These are phyloP conservation scores for Pestalotiopsis sp. DNA, from an alignment of 2,329 filamentous ascomycete species.

Conservation along the genomic window DNA sequence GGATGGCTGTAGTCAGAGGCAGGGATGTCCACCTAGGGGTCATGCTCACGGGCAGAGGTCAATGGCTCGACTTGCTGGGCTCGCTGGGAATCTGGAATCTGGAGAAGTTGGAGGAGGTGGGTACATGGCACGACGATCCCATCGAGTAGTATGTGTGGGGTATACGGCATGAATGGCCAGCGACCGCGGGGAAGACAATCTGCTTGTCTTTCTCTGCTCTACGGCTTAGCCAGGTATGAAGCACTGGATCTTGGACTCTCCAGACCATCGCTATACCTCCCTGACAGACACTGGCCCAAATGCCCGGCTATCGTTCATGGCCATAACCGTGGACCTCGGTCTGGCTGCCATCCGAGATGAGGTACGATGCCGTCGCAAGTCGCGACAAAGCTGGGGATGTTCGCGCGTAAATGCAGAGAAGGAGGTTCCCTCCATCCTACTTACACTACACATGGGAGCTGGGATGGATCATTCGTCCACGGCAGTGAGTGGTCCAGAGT, in stretches of 20 bases:
- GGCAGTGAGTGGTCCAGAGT: background rate
- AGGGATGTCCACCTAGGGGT: background rate
- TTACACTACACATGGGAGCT: background rate
- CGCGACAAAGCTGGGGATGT: too few relatives aligned
- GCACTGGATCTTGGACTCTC: too few relatives aligned
- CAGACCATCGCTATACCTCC: too few relatives aligned
- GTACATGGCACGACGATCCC: constrained; percentile 3
- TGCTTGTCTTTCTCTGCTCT: background rate
- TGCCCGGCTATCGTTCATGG: too few relatives aligned
- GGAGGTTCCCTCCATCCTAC: background rate
- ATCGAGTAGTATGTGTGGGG: constrained; percentile 4
- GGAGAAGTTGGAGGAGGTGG: constrained; percentile 12
- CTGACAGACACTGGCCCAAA: too few relatives aligned
- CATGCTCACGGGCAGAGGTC: background rate
- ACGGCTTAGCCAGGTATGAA: too few relatives aligned
- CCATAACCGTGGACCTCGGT: too few relatives aligned
- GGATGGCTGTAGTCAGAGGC: background rate
- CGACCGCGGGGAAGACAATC: background rate
- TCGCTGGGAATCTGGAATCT: constrained; percentile 7
- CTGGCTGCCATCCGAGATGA: too few relatives aligned
- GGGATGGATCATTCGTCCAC: background rate
- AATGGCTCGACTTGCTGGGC: background rate
- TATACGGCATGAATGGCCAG: background rate
- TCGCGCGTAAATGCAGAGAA: background rate
- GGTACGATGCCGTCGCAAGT: too few relatives aligned